These are phyloP conservation scores for Sporothrix sp. DNA, from an alignment of 2,329 filamentous ascomycete species.

Conservation along the genomic window DNA sequence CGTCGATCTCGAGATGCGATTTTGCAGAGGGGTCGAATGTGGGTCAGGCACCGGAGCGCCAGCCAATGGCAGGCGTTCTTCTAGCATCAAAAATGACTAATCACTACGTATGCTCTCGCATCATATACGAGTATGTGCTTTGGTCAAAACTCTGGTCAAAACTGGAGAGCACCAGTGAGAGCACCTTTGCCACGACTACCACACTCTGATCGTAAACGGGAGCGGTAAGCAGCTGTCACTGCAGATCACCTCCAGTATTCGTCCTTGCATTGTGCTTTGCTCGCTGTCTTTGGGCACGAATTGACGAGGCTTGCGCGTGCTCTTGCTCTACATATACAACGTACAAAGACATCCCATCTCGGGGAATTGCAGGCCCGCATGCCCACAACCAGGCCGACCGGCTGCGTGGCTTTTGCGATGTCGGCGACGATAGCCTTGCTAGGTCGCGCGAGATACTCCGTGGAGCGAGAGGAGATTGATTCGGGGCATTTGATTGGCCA, in stretches of 20 bases:
- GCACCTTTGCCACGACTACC: not conserved
- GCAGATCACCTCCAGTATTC: too few species aligned
- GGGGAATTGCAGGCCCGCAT: not conserved
- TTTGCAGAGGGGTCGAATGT: not conserved
- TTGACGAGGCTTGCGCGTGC: too few species aligned
- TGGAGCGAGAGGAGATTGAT: not conserved
- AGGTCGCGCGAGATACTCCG: not conserved
- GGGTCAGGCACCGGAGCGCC: not conserved
- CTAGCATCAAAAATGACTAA: slow-evolving; percentile 2
- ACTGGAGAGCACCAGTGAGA: not conserved
- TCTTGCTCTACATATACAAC: too few species aligned
- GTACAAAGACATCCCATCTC: too few species aligned
- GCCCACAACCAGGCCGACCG: slow-evolving; percentile 7
- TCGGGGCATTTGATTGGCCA: not conserved
- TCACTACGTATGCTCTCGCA: not conserved
- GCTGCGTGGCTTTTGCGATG: slow-evolving; percentile 1
- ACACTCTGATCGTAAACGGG: too few species aligned
- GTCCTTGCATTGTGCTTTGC: too few species aligned
- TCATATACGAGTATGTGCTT: too few species aligned
- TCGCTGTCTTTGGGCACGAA: too few species aligned
- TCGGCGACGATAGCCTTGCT: not conserved
- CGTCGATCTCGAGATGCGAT: not conserved
- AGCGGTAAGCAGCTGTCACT: too few species aligned
- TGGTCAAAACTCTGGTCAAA: too few species aligned
- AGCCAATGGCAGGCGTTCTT: not conserved